Base-by-base conservation (phyloP, 2,329 filamentous ascomycete species). In the Rugonectria rugulosa region DNA sequence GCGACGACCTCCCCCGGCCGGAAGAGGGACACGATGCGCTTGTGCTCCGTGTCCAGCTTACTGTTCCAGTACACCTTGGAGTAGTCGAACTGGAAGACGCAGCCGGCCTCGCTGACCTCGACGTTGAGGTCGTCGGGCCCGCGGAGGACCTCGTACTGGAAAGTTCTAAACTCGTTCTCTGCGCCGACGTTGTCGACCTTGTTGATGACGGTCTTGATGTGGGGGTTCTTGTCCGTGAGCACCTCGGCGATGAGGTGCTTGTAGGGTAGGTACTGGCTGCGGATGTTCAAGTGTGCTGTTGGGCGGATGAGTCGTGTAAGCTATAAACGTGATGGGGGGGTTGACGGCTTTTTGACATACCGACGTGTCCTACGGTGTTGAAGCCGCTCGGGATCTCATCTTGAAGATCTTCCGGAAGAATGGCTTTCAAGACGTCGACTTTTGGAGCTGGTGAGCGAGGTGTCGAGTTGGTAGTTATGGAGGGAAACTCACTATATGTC, bases 51-150 rank as follows among this genome's bases (percentile, higher is more conserved):
- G 68, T 96, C 89, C 12, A 99, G 84, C 64, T 94, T 88, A 68
- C 88, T 92, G 76, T 99, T 99, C 94, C 94, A 99, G 80, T 99
- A 99, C 4, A 99, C 95, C 66, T 96, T 96, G 59, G 90, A 86
- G 73, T 96, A 99, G 78, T 99, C 91, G 73, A 99, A 98, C 52
- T 82, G 81, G 77, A 97, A 99, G n/a, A 82, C 79, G 77, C 95
- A 98, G 57, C 87, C 85, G 66, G 90, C 89, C 75, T 97, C 92
- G 61, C 84, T 86, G 47, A 95, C 83, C 60, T 90, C 85, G 50
- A 99, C 95, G 48, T 93, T 87, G 73, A 97, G 79, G 68, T 98
- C 88, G 65, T 92, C 86, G 1, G 86, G 83, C 0, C 95, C 95
- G 2, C 87, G 88, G 1, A 99, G 84, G 12, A 98, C 84, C 76